Percentiles rank a stretch among this genome's conserved stretches.
Evolutionary conservation across 306 rosid species (phyloP).

Genomic region (Quillaja saponaria): DNA sequence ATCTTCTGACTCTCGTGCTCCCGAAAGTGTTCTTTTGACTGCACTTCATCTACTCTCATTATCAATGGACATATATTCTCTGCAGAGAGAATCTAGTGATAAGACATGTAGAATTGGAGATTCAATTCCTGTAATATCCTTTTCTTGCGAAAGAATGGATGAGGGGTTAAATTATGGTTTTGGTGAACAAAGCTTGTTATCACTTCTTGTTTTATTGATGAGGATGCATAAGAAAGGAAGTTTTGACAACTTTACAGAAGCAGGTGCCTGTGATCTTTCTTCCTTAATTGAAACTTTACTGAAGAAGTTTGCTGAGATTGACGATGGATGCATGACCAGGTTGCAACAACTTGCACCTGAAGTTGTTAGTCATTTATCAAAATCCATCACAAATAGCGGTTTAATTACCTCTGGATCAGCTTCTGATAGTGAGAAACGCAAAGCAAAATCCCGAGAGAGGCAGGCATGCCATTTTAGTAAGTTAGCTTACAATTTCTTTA

Average conservation of each 20-base stretch:
- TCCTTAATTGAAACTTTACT: slow-evolving; percentile 66
- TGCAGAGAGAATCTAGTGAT: slow-evolving; percentile 54
- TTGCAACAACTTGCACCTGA: slow-evolving; percentile 80
- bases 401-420: slow-evolving; percentile 37
- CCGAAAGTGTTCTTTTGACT: slow-evolving; percentile 74
- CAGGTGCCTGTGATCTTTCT: slow-evolving; percentile 66
- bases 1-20: slow-evolving; percentile 79
- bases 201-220: slow-evolving; percentile 86
- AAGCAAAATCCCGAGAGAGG: slow-evolving; percentile 92
- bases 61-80: slow-evolving; percentile 75
- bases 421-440: slow-evolving; percentile 86
- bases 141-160: slow-evolving; percentile 57
- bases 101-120: slow-evolving; percentile 37
- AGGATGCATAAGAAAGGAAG: slow-evolving; percentile 60
- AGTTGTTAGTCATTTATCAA: slow-evolving; percentile 50
- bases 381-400: slow-evolving; percentile 46
- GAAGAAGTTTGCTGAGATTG: slow-evolving; percentile 86
- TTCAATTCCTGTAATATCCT: slow-evolving; percentile 65
- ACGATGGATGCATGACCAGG: slow-evolving; percentile 63
- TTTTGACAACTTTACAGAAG: slow-evolving; percentile 50
- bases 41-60: slow-evolving; percentile 86
- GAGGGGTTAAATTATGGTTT: slow-evolving; percentile 47
- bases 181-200: slow-evolving; percentile 77
- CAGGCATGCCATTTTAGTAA: slow-evolving; percentile 91
- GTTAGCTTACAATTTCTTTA: slow-evolving; percentile 24